Conservation (phyloP, 495 filamentous ascomycete genomes). For the Neurospora cerealis region DNA sequence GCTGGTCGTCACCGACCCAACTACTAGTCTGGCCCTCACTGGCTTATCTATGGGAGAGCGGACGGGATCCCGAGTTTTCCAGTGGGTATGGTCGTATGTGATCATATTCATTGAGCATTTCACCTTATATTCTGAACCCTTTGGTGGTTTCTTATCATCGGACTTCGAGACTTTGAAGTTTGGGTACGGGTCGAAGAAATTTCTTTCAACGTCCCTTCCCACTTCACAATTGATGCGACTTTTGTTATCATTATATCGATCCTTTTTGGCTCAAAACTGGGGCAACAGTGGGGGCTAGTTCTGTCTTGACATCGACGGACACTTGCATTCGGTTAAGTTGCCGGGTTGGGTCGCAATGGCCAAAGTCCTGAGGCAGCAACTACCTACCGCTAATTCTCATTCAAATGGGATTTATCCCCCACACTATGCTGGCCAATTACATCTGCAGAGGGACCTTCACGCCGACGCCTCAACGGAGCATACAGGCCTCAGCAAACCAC, state of each 20-base stretch:
- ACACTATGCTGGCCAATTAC: too few relatives aligned
- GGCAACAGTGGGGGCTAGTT: background rate
- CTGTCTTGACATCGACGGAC: background rate
- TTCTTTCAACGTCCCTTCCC: too few relatives aligned
- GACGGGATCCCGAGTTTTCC: background rate
- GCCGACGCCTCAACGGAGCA: too few relatives aligned
- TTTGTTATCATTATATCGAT: background rate
- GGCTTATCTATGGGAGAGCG: background rate
- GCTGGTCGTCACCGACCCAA: background rate
- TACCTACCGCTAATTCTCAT: background rate
- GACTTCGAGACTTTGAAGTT: background rate
- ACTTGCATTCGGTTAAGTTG: background rate
- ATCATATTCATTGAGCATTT: fast-evolving
- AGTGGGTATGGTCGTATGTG: background rate
- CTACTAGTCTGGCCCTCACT: background rate
- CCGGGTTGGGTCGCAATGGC: background rate
- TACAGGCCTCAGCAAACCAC: too few relatives aligned
- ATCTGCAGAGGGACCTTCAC: too few relatives aligned
- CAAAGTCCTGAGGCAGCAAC: background rate
- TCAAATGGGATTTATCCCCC: too few relatives aligned
- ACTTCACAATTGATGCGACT: background rate
- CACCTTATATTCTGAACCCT: background rate
- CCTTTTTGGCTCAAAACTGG: background rate
- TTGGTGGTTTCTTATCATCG: background rate
- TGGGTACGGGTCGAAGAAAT: background rate